Base-by-base conservation (phyloP, 345 rosid species). In the Eucalyptus microcorys region DNA sequence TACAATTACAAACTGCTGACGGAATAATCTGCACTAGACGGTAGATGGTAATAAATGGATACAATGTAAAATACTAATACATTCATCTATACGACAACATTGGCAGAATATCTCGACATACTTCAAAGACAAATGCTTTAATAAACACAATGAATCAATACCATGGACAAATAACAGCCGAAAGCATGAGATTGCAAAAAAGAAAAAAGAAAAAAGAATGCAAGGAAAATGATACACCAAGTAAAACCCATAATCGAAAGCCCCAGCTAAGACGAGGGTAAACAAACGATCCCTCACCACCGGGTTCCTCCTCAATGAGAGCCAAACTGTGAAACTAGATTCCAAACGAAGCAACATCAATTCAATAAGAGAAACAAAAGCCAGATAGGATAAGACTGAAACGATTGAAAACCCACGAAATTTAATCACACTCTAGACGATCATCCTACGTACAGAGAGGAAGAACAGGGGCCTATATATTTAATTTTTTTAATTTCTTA, bases 211-310 rank as follows among this genome's bases (percentile, higher is more conserved):
- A 49, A 19, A 37, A 16, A 16, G 1, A 16, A 50, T 79, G 47
- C 80, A 68, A 43, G 53, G 48, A 80, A 87, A 94, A 97, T 98
- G 99, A 97, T 98, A 96, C 98, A 98, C 95, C 94, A 92, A 92
- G 92, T 96, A 96, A 87, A 93, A 91, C 88, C 99, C 98, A 92
- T 96, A 97, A 91, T 94, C 94, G 87, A 95, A 98, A 84, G 96
- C 98, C 85, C 99, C 98, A 49, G 94, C 98, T 91, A 98, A 92
- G 47, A 95, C 95, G 49, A 93, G 90, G 37, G 95, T 93, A 88
- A 97, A 98, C 93, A 98, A 90, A 61, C 97, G 95, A 91, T 97
- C 98, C 89, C 99, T 95, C 85, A 96, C 71, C 88, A 97, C 96
- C 34, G 97, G 96, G 85, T 94, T 94, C 92, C 91, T 94, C 89